A percentile compares a stretch with the other conserved stretches of the same genome.
phyloP scores from a whole-genome alignment of 441 rosid genomes.

The Arabidopsis lyrata region DNA sequence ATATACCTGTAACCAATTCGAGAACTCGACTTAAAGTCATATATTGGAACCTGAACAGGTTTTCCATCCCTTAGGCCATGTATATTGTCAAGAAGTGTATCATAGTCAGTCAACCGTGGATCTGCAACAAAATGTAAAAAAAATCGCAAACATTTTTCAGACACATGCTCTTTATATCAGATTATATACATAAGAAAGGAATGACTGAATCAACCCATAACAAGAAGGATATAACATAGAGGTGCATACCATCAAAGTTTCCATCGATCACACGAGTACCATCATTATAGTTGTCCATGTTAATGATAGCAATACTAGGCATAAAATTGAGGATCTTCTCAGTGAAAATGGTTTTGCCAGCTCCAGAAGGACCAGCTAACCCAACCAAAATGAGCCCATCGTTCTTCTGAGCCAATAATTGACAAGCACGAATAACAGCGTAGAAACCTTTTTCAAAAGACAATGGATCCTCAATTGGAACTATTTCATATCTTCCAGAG shows the following conservation, averaged over 20 bases:
- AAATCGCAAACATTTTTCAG: conserved; percentile 10
- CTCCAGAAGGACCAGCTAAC: conserved; percentile 98
- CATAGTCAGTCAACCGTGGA: conserved; percentile 96
- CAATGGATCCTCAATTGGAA: conserved; percentile 72
- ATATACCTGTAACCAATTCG: conserved; percentile 85
- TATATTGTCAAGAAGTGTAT: conserved; percentile 80
- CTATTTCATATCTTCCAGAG: conserved; percentile 75
- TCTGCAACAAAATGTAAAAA: conserved; percentile 57
- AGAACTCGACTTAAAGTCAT: conserved; percentile 95
- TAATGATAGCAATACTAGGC: conserved; percentile 92
- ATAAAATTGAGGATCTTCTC: conserved; percentile 88
- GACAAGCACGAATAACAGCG: conserved; percentile 92
- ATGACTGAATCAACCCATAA: conserved; percentile 22
- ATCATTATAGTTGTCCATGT: conserved; percentile 96
- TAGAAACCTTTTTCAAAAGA: conserved; percentile 99
- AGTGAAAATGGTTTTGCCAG: conserved; percentile 94
- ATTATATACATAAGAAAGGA: conserved; percentile 23
- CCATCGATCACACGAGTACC: conserved; percentile 90
- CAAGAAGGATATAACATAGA: conserved; percentile 20
- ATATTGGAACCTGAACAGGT: conserved; percentile 87
- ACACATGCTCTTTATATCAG: conserved; percentile 39
- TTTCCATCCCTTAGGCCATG: conserved; percentile 86
- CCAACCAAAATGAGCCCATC: conserved; percentile 88
- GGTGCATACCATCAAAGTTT: conserved; percentile 86
- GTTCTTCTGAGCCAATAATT: conserved; percentile 86